Evolutionary conservation across 495 filamentous ascomycete genomes (phyloP).

Genomic region (Rostrohypoxylon terebratum): DNA sequence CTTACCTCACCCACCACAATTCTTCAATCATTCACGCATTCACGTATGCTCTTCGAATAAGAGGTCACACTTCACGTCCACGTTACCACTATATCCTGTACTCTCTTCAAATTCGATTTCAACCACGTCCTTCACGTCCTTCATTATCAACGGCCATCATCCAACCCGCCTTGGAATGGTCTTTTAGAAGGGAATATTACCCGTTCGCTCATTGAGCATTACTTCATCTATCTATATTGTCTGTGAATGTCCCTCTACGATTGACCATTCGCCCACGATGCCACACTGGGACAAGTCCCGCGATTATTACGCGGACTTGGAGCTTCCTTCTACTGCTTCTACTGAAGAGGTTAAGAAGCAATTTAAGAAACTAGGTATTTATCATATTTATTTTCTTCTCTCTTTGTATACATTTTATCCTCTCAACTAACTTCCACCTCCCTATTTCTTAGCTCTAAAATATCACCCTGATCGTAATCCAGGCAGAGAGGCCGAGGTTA

Average conservation of each 20-base stretch:
- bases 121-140: not conserved
- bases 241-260: constrained; percentile 6
- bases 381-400: not conserved
- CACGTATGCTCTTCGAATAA: not conserved
- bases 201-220: constrained; percentile 10
- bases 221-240: not conserved
- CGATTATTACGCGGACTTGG: constrained; percentile 91
- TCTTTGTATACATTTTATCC: not conserved
- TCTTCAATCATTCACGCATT: not conserved
- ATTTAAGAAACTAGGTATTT: constrained; percentile 81
- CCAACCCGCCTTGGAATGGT: constrained; percentile 19
- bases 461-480: constrained; percentile 93
- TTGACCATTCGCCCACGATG: constrained; percentile 63
- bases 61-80: not conserved
- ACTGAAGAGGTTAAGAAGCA: constrained; percentile 83
- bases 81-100: not conserved
- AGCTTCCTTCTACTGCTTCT: constrained; percentile 71
- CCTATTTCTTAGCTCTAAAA: constrained; percentile 69
- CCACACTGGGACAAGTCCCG: constrained; percentile 76
- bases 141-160: not conserved
- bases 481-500: constrained; percentile 80
- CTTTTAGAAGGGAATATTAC: constrained; percentile 1
- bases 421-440: constrained; percentile 11
- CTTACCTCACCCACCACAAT: not conserved
- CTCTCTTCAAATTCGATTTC: not conserved